A percentile compares a stretch with the other conserved stretches of the same genome.
Conservation (phyloP, 83 land plant species). For the Isoetes engelmannii region DNA sequence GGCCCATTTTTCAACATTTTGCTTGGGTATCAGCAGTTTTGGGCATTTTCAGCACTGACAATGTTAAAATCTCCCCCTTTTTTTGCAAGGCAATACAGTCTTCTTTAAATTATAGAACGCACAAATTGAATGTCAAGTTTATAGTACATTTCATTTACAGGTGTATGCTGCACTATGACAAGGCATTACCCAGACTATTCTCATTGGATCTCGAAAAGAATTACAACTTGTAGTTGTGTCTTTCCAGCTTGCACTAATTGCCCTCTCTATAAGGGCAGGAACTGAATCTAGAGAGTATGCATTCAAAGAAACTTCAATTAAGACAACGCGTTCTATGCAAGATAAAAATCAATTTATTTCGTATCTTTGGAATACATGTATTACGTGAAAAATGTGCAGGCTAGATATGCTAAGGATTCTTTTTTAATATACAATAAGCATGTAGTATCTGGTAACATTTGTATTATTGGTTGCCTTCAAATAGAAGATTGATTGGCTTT, state of each 20-base stretch:
- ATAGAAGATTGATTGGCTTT: background rate
- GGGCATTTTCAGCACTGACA: too few relatives aligned
- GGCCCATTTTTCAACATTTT: background rate
- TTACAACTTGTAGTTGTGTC: conserved; percentile 16
- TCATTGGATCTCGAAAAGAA: conserved; percentile 22
- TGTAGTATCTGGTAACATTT: conserved; percentile 19
- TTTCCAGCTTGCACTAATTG: conserved; percentile 15
- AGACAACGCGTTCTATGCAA: conserved; percentile 29
- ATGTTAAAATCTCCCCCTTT: too few relatives aligned
- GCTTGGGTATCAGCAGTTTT: background rate
- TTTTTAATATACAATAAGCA: conserved; percentile 20
- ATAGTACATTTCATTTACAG: conserved; percentile 16
- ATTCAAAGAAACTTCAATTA: background rate
- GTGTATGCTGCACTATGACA: conserved; percentile 33
- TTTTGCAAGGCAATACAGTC: too few relatives aligned
- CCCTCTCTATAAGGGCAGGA: background rate
- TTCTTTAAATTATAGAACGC: background rate
- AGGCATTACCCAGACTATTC: conserved; percentile 17
- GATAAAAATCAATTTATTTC: conserved; percentile 5
- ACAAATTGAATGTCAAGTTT: background rate
- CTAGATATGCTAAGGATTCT: conserved; percentile 10
- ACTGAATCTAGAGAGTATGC: background rate
- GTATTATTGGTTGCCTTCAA: background rate
- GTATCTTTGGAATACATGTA: background rate
- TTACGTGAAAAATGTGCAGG: conserved; percentile 7